Evolutionary conservation across 2,329 filamentous ascomycete species (phyloP).

Genomic region (Fusarium napiforme): DNA sequence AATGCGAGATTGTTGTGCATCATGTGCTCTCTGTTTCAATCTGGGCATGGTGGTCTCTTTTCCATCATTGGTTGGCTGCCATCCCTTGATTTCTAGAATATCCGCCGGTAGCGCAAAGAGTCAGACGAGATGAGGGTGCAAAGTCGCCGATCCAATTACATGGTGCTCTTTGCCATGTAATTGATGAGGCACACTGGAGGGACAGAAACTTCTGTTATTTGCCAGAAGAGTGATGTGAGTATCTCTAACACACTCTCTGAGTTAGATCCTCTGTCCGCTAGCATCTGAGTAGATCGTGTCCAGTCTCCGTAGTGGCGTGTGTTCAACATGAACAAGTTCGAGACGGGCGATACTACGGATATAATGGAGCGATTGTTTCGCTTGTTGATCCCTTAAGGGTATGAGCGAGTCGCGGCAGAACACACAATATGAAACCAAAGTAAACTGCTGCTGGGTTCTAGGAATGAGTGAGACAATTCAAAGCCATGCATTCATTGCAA

Average conservation of each 20-base stretch:
- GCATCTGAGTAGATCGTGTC: constrained; percentile 33
- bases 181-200: constrained; percentile 31
- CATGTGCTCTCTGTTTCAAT: constrained; percentile 42
- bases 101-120: constrained; percentile 49
- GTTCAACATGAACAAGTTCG: constrained; percentile 28
- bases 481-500: background rate
- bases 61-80: constrained; percentile 41
- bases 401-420: constrained; percentile 4
- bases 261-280: constrained; percentile 28
- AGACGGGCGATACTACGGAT: constrained; percentile 18
- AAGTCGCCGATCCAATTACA: constrained; percentile 29
- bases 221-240: constrained; percentile 17
- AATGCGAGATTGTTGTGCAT: constrained; percentile 39
- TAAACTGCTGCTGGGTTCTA: background rate
- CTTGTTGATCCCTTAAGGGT: constrained; percentile 1
- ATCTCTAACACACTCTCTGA: constrained; percentile 37
- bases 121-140: constrained; percentile 37
- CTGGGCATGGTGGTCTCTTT: constrained; percentile 25
- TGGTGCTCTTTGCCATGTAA: constrained; percentile 10
- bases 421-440: constrained; percentile 12
- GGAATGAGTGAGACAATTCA: background rate
- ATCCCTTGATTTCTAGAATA: constrained; percentile 48
- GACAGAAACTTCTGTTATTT: constrained; percentile 33
- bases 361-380: constrained; percentile 20
- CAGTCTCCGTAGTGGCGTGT: constrained; percentile 28